phyloP scores from a whole-genome alignment of 257 asterid species.

The Solanum infundibuliforme region DNA sequence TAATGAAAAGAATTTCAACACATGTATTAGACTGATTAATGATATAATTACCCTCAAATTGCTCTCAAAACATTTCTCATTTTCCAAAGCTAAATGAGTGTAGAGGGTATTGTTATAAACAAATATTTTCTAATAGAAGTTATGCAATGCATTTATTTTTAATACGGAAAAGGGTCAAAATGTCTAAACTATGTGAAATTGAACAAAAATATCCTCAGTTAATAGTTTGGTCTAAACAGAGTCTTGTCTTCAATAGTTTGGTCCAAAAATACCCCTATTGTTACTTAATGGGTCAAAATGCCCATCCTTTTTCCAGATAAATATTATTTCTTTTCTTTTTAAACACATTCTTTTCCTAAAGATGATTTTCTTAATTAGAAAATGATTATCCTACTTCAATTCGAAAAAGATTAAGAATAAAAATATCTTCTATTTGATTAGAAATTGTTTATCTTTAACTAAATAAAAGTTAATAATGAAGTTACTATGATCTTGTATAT shows the following conservation, averaged over 20 bases:
- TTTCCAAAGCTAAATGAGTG: no score
- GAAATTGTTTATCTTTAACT: no score
- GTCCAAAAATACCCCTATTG: not conserved
- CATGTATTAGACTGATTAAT: not conserved
- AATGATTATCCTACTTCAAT: not conserved
- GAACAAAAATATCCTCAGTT: no score
- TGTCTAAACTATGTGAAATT: no score
- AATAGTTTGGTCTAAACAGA: not conserved
- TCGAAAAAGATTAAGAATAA: no score
- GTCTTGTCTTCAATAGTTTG: not conserved
- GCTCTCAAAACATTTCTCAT: not conserved
- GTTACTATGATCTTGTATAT: no score
- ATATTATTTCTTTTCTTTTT: not conserved
- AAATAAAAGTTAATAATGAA: no score
- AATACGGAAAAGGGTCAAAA: not conserved
- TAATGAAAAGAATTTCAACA: not conserved
- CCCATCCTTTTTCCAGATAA: not conserved
- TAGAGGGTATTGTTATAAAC: no score
- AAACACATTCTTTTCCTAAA: not conserved
- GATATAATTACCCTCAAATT: not conserved
- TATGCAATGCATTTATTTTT: not conserved
- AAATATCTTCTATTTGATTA: not conserved
- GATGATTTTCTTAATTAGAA: not conserved
- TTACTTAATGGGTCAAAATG: not conserved
- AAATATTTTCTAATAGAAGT: no score